These are phyloP conservation scores for Coprinopsis sp. DNA, from an alignment of 768 basidiomycete species.

Conservation along the genomic window DNA sequence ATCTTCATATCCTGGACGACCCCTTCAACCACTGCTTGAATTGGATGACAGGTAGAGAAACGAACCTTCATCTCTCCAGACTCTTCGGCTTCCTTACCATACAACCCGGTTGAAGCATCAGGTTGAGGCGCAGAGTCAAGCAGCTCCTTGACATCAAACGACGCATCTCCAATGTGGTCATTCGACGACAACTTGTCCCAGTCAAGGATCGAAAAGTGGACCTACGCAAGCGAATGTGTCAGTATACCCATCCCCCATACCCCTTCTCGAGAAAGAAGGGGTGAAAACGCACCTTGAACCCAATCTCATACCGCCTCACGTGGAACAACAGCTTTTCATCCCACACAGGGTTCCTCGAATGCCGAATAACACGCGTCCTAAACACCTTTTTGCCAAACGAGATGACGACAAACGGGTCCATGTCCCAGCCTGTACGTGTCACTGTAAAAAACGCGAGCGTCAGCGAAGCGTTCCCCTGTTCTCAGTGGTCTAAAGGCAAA, in stretches of 20 bases:
- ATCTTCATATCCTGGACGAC: conserved; percentile 74
- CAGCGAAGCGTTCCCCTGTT: neutral
- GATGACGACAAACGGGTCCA: conserved; percentile 96
- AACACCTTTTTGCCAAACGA: conserved; percentile 98
- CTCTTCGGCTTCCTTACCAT: conserved; percentile 38
- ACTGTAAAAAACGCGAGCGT: conserved; percentile 42
- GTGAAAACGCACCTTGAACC: conserved; percentile 41
- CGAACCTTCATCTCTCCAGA: conserved; percentile 64
- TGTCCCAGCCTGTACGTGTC: conserved; percentile 87
- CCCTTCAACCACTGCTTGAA: too few relatives aligned
- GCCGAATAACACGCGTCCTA: conserved; percentile 83
- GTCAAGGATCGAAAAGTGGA: conserved; percentile 83
- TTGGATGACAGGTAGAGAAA: too few relatives aligned
- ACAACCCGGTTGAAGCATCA: conserved; percentile 53
- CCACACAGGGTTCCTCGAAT: conserved; percentile 82
- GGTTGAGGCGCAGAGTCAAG: conserved; percentile 64
- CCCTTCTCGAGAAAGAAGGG: too few relatives aligned
- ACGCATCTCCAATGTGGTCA: conserved; percentile 81
- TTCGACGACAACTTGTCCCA: conserved; percentile 95
- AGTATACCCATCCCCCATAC: too few relatives aligned
- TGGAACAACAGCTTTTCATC: conserved; percentile 96
- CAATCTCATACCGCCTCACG: conserved; percentile 80
- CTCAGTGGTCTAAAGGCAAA: too few relatives aligned
- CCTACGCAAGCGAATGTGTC: conserved; percentile 11
- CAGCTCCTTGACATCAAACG: conserved; percentile 67